Percentiles rank a stretch among this genome's conserved stretches.
Evolutionary conservation across 1,284 basidiomycete species (phyloP).

Genomic region (Ustilago shanxiensis): DNA sequence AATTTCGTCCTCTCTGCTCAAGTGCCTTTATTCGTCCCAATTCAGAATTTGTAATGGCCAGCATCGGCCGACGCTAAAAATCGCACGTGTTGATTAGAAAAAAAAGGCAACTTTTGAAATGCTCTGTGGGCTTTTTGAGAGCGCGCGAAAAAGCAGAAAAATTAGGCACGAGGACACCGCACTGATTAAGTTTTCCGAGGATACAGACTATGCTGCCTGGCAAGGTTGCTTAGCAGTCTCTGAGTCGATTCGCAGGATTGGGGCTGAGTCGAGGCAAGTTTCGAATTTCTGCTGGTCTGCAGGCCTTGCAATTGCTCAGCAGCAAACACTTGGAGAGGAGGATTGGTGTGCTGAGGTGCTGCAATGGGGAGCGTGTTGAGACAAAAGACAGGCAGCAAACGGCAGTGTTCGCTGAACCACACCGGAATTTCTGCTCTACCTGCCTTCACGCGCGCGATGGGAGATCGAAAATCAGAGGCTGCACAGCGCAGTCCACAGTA

Average conservation of each 20-base stretch:
- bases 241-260: too few species aligned
- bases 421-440: not conserved
- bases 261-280: not conserved
- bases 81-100: not conserved
- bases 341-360: too few species aligned
- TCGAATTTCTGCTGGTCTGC: not conserved
- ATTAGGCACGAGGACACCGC: not conserved
- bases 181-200: not conserved
- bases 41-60: too few species aligned
- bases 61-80: not conserved
- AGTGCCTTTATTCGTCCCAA: not conserved
- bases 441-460: not conserved
- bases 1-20: not conserved
- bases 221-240: conserved; percentile 17
- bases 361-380: not conserved
- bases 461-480: not conserved
- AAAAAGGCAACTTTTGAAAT: too few species aligned
- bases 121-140: too few species aligned
- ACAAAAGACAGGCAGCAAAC: not conserved
- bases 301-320: too few species aligned
- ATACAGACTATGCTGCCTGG: too few species aligned
- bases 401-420: not conserved
- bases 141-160: not conserved
- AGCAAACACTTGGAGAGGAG: too few species aligned
- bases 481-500: conserved; percentile 3